Base-by-base conservation (phyloP, 805 yeast genomes). In the Myxozyma nipponensis region DNA sequence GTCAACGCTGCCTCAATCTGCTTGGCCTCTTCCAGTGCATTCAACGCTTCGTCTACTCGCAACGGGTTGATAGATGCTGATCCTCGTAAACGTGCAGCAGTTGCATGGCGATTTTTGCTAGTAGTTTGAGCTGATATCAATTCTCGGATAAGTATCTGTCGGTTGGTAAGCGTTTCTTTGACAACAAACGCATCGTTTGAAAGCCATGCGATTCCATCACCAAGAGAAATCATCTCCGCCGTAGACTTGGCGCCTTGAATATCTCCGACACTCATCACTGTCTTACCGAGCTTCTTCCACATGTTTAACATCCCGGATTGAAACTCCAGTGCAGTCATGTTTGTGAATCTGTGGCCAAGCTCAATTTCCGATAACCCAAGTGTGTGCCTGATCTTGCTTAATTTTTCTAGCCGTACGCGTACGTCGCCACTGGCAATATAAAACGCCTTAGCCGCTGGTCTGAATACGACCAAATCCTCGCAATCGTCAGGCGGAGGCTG, bases 121-220 rank as follows among this genome's bases (percentile, higher is more conserved):
- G 74, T 79, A 5, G 81, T 79, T 66, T 90, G 95, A 1, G 96
- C 90, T 63, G 79, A 84, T 28, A 78, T 62, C 45, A 88, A 72
- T 58, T 93, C 98, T 47, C 97, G 77, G 96, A 93, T 93, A 35
- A 91, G 69, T 50, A 93, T 73, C 66, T 93, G 96, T 52, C 98
- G 76, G 68, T 91, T 90, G 0, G 98, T 93, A 47, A 93, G 72
- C 0, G 96, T 84, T 68, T 93, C 98, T 67, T 93, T 93, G 50
- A 90, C 84, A 50, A 84, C 82, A 66, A 83, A 93, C 15, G 93
- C 83, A 60, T 90, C 96, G 54, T 78, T 77, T 2, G 80, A 71
- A 25, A 88, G 71, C 60, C 77, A 72, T 49, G 75, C 79, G 15
- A 88, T 65, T 1, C 84, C 84, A 60, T 91, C 97, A 1, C 86